Conservation (phyloP, 2,329 filamentous ascomycete species). For the Epichloe amarillans region DNA sequence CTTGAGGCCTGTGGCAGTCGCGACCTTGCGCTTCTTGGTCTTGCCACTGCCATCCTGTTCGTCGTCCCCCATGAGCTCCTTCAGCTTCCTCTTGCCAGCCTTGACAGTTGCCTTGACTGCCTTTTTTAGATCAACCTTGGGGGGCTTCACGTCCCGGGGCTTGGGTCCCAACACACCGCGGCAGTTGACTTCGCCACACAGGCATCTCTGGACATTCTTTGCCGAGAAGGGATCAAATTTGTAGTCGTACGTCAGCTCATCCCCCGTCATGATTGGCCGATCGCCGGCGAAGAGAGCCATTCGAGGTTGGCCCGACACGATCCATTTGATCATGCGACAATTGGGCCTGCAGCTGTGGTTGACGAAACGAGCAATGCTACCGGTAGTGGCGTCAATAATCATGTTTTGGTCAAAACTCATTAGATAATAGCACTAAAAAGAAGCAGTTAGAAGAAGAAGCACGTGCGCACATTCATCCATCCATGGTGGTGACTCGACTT, state of each 20-base stretch:
- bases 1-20: conserved; percentile 21
- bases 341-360: conserved; percentile 97
- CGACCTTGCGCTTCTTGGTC: conserved; percentile 32
- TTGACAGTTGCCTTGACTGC: conserved; percentile 28
- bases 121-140: conserved; percentile 30
- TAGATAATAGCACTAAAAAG: conserved; percentile 74
- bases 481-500: conserved; percentile 16
- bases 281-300: conserved; percentile 96
- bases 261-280: conserved; percentile 78
- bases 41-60: conserved; percentile 26
- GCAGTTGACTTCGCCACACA: conserved; percentile 50
- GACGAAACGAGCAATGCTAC: conserved; percentile 92
- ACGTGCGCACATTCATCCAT: background rate
- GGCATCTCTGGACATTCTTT: conserved; percentile 54
- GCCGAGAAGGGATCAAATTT: conserved; percentile 57
- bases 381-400: conserved; percentile 94
- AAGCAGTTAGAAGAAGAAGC: background rate
- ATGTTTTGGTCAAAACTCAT: conserved; percentile 99
- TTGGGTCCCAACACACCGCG: conserved; percentile 51
- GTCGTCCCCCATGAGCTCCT: conserved; percentile 34
- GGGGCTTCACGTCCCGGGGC: conserved; percentile 40
- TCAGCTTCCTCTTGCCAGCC: conserved; percentile 42
- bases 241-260: conserved; percentile 92
- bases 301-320: conserved; percentile 79
- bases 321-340: conserved; percentile 97